Evolutionary conservation across 2,329 filamentous ascomycete species (phyloP).

Genomic region (Fusarium sp.): DNA sequence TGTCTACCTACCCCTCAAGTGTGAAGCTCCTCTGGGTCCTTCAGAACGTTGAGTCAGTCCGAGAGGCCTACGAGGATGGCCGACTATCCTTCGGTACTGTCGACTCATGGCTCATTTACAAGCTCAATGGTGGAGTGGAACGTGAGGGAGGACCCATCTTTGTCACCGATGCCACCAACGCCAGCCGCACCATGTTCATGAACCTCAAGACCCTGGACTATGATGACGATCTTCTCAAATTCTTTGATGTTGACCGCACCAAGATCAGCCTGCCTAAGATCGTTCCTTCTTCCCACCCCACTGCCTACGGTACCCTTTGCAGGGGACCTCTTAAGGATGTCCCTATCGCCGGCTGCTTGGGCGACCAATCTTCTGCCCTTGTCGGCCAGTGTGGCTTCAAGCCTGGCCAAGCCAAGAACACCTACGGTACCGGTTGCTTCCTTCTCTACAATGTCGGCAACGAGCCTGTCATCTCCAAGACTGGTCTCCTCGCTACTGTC

Average conservation of each 20-base stretch:
- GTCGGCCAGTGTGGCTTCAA: constrained; percentile 88
- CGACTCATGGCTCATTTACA: constrained; percentile 88
- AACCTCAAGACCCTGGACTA: constrained; percentile 84
- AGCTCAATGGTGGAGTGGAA: constrained; percentile 78
- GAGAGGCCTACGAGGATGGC: constrained; percentile 79
- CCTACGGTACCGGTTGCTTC: constrained; percentile 91
- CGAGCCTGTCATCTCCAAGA: constrained; percentile 85
- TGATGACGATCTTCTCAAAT: constrained; percentile 78
- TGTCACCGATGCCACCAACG: constrained; percentile 89
- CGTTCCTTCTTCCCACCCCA: constrained; percentile 79
- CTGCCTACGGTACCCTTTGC: constrained; percentile 76
- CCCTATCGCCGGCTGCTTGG: constrained; percentile 83
- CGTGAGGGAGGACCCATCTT: constrained; percentile 68
- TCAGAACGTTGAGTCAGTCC: constrained; percentile 74
- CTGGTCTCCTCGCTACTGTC: constrained; percentile 86
- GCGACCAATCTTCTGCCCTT: constrained; percentile 87
- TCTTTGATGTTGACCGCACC: constrained; percentile 76
- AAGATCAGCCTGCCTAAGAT: constrained; percentile 86
- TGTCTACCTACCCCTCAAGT: constrained; percentile 89
- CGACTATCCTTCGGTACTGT: constrained; percentile 86
- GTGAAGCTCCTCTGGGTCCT: constrained; percentile 89
- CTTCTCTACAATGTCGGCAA: constrained; percentile 88
- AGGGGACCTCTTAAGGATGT: constrained; percentile 75
- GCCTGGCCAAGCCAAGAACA: constrained; percentile 88
- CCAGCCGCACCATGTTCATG: constrained; percentile 94